phyloP scores from a whole-genome alignment of 805 yeast species.

The Metschnikowia peoriensis region DNA sequence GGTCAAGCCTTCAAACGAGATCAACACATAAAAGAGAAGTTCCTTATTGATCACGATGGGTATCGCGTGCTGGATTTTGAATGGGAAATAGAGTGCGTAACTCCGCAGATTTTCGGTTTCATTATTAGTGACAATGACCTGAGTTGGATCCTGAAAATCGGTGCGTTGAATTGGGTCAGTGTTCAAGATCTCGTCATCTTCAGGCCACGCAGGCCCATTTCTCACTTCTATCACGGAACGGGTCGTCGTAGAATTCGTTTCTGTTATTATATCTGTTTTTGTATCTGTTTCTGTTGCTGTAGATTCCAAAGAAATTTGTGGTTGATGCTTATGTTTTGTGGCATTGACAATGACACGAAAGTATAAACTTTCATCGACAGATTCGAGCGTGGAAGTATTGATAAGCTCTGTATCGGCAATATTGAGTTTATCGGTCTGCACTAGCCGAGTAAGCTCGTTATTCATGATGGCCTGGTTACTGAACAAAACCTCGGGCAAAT shows the following conservation, averaged over 20 bases:
- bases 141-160: slow-evolving; percentile 47
- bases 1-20: slow-evolving; percentile 59
- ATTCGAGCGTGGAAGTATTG: slow-evolving; percentile 27
- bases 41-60: slow-evolving; percentile 33
- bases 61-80: slow-evolving; percentile 47
- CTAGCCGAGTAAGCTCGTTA: slow-evolving; percentile 29
- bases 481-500: slow-evolving; percentile 36
- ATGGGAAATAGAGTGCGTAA: slow-evolving; percentile 44
- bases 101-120: slow-evolving; percentile 29
- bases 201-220: slow-evolving; percentile 42
- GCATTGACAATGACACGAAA: slow-evolving; percentile 38
- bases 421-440: slow-evolving; percentile 22
- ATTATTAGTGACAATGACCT: slow-evolving; percentile 45
- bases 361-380: slow-evolving; percentile 35
- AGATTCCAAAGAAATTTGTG: background rate
- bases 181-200: slow-evolving; percentile 36
- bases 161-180: slow-evolving; percentile 33
- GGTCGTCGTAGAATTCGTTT: background rate
- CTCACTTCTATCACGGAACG: slow-evolving; percentile 38
- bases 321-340: slow-evolving; percentile 23
- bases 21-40: slow-evolving; percentile 47
- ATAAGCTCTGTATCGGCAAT: slow-evolving; percentile 23
- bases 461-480: slow-evolving; percentile 31
- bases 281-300: background rate
- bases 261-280: too few relatives aligned